Evolutionary conservation across 2,329 filamentous ascomycete species (phyloP).

Genomic region (Akanthomyces lecanii): DNA sequence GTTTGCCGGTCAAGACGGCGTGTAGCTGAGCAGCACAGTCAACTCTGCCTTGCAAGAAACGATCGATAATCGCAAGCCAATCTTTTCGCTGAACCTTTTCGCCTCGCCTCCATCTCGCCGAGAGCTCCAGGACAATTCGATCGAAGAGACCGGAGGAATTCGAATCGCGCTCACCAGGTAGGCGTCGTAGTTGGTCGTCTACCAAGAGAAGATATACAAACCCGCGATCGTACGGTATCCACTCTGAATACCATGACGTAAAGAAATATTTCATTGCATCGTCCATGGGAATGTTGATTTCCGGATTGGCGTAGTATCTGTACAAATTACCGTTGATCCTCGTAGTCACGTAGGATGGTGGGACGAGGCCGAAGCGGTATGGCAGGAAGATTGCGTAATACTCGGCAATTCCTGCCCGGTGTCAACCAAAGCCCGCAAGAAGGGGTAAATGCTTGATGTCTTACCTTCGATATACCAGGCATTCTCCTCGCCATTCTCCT

Average conservation of each 20-base stretch:
- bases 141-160: constrained; percentile 8
- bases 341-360: constrained; percentile 14
- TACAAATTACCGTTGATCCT: constrained; percentile 16
- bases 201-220: constrained; percentile 13
- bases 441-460: background rate
- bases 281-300: constrained; percentile 10
- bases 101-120: background rate
- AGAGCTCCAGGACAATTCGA: background rate
- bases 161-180: background rate
- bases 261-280: constrained; percentile 16
- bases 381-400: constrained; percentile 18
- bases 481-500: constrained; percentile 19
- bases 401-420: constrained; percentile 15
- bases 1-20: constrained; percentile 3
- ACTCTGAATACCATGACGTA: constrained; percentile 19
- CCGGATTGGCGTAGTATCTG: constrained; percentile 19
- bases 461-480: constrained; percentile 20
- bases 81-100: constrained; percentile 10
- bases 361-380: constrained; percentile 18
- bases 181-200: constrained; percentile 11
- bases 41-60: background rate
- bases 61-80: constrained; percentile 7
- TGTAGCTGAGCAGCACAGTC: constrained; percentile 8
- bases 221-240: constrained; percentile 15
- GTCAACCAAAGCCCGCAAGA: background rate